Evolutionary conservation across 139 green algal species (phyloP).

Genomic region (Microglena sp.): DNA sequence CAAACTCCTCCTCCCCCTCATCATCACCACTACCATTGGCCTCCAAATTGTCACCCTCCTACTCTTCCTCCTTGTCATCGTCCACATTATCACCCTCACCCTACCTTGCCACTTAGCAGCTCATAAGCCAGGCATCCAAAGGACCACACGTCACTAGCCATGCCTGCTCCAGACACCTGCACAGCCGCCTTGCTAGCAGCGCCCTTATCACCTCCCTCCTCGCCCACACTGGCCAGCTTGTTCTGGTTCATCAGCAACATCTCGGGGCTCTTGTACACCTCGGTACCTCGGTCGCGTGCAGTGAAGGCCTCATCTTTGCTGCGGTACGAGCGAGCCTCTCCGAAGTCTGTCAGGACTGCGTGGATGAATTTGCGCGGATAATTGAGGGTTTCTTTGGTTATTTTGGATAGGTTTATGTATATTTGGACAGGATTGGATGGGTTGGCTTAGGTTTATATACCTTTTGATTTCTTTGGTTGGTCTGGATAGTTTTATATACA

Average conservation of each 20-base stretch:
- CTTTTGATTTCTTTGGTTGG: too few species aligned
- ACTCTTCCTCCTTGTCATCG: neutral
- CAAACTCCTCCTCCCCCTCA: too few species aligned
- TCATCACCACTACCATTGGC: neutral
- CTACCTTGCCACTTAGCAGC: constrained; percentile 23
- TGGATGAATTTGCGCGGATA: too few species aligned
- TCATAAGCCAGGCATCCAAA: constrained; percentile 76
- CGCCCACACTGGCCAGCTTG: too few species aligned
- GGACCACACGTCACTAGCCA: constrained; percentile 64
- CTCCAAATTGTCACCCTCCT: too few species aligned
- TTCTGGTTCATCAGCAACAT: constrained; percentile 69
- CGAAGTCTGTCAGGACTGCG: constrained; percentile 69
- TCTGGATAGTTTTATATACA: too few species aligned
- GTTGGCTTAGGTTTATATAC: too few species aligned
- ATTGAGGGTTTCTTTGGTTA: too few species aligned
- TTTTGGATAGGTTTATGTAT: too few species aligned
- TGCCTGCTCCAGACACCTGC: constrained; percentile 43
- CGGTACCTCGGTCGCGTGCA: constrained; percentile 50
- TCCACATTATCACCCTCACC: neutral
- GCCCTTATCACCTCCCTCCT: too few species aligned
- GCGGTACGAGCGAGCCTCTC: constrained; percentile 52
- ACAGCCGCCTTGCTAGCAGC: neutral
- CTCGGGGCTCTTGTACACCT: constrained; percentile 74
- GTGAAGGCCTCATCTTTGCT: constrained; percentile 35
- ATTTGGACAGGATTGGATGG: too few species aligned